Evolutionary conservation across 805 yeast genomes (phyloP).

Genomic region (Sugiyamaella valdiviana): DNA sequence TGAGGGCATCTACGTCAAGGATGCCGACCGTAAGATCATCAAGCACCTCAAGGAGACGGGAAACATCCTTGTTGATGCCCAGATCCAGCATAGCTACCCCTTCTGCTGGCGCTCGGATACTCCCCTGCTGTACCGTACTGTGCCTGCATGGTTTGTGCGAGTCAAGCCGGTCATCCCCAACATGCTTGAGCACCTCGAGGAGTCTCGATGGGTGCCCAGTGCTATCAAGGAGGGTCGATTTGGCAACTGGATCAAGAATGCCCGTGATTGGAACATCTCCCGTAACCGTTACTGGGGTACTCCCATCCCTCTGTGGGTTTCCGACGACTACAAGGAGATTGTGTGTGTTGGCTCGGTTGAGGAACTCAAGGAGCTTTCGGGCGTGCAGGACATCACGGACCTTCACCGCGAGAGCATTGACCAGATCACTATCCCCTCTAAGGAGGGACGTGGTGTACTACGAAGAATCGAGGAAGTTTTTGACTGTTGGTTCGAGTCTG

Average conservation of each 20-base stretch:
- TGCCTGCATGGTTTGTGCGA: slow-evolving; percentile 98
- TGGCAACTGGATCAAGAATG: slow-evolving; percentile 96
- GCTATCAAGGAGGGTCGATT: slow-evolving; percentile 90
- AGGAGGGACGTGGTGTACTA: slow-evolving; percentile 78
- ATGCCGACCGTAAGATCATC: slow-evolving; percentile 88
- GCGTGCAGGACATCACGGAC: slow-evolving; percentile 74
- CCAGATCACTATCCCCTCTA: slow-evolving; percentile 86
- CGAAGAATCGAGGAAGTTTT: slow-evolving; percentile 94
- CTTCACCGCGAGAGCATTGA: slow-evolving; percentile 93
- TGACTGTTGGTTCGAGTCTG: slow-evolving; percentile 99
- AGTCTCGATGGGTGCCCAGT: slow-evolving; percentile 92
- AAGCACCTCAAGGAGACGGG: slow-evolving; percentile 76
- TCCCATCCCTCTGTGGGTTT: slow-evolving; percentile 96
- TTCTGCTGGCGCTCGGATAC: slow-evolving; percentile 99
- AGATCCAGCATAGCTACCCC: slow-evolving; percentile 93
- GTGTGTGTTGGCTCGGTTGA: slow-evolving; percentile 89
- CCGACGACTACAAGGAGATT: slow-evolving; percentile 86
- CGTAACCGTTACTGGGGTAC: slow-evolving; percentile 99
- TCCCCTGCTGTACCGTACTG: slow-evolving; percentile 90
- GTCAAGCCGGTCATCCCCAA: slow-evolving; percentile 81
- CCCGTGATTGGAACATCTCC: slow-evolving; percentile 98
- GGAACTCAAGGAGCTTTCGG: slow-evolving; percentile 80
- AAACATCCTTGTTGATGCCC: slow-evolving; percentile 65
- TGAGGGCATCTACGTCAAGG: slow-evolving; percentile 84
- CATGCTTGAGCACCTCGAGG: slow-evolving; percentile 77